phyloP scores from a whole-genome alignment of 1,284 basidiomycete genomes.

The Heterobasidion irregulare region DNA sequence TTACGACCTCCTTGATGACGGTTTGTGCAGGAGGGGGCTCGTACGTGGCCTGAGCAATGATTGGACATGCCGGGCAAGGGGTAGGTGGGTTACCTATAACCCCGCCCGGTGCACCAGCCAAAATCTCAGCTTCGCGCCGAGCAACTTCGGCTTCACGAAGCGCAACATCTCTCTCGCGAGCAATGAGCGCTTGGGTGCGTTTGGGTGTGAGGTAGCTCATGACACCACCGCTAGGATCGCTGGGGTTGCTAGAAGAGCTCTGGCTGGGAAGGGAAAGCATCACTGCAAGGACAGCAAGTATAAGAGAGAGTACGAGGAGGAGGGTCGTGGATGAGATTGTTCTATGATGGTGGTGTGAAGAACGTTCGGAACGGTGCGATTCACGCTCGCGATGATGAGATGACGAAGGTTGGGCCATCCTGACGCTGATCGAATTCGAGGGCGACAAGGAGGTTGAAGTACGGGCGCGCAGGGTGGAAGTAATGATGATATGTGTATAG shows the following conservation, averaged over 20 bases:
- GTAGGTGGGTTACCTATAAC: conserved; percentile 44
- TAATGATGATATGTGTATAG: conserved; percentile 29
- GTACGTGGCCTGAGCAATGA: conserved; percentile 40
- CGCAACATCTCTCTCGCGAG: conserved; percentile 68
- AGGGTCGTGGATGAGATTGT: conserved; percentile 85
- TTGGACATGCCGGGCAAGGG: conserved; percentile 50
- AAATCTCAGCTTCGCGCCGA: conserved; percentile 73
- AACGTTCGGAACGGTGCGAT: conserved; percentile 23
- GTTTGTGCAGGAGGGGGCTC: conserved; percentile 53
- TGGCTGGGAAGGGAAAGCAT: conserved; percentile 68
- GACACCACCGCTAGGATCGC: conserved; percentile 43
- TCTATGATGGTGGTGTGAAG: conserved; percentile 67
- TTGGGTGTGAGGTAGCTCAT: conserved; percentile 70
- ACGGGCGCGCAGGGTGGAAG: conserved; percentile 55
- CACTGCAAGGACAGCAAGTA: conserved; percentile 73
- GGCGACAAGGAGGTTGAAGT: conserved; percentile 70
- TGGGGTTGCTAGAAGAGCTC: conserved; percentile 19
- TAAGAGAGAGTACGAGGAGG: conserved; percentile 72
- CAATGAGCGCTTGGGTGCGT: conserved; percentile 66
- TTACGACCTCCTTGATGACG: conserved; percentile 76
- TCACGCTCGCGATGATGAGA: conserved; percentile 57
- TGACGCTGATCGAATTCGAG: conserved; percentile 59
- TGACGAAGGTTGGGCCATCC: conserved; percentile 81
- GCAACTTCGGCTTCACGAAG: conserved; percentile 77
- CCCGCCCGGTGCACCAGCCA: conserved; percentile 72